Evolutionary conservation across 78 protist genomes (phyloP).

Genomic region (Dictyostelium brefeldianum): DNA sequence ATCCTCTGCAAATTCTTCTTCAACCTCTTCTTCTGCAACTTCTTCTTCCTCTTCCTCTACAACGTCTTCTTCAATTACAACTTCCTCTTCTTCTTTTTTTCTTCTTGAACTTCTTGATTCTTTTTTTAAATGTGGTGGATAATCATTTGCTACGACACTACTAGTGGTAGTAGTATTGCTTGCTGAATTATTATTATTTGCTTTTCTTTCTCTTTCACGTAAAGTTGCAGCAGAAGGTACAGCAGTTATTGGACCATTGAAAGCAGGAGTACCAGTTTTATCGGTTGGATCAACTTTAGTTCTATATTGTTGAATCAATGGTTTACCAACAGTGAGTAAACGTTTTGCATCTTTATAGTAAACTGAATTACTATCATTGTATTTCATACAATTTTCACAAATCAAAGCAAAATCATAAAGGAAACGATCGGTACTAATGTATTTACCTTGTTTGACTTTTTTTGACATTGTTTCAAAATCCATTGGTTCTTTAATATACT

Average conservation of each 20-base stretch:
- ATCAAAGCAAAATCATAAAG: slow-evolving; percentile 61
- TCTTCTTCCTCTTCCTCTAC: neutral
- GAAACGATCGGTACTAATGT: slow-evolving; percentile 14
- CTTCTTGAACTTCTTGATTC: neutral
- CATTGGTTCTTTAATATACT: slow-evolving; percentile 76
- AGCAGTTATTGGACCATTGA: slow-evolving; percentile 12
- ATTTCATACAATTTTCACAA: slow-evolving; percentile 75
- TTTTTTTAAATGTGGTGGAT: neutral
- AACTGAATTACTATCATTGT: slow-evolving; percentile 17
- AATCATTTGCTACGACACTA: neutral
- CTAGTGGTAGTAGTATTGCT: neutral
- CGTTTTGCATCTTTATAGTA: slow-evolving; percentile 71
- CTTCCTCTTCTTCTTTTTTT: slow-evolving; percentile 3
- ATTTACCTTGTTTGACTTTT: slow-evolving; percentile 9
- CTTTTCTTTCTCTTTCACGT: slow-evolving; percentile 31
- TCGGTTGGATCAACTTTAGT: slow-evolving; percentile 14
- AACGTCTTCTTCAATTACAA: neutral
- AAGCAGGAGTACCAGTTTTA: neutral
- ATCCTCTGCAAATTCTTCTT: neutral
- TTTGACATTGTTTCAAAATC: slow-evolving; percentile 59
- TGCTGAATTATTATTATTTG: neutral
- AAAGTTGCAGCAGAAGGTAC: slow-evolving; percentile 44
- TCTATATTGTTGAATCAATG: neutral
- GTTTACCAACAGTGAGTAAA: neutral
- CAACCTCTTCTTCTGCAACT: neutral